A percentile compares a stretch with the other conserved stretches of the same genome.
Conservation (phyloP, 176 grass and related monocot genomes). For the Eragrostis curvula region DNA sequence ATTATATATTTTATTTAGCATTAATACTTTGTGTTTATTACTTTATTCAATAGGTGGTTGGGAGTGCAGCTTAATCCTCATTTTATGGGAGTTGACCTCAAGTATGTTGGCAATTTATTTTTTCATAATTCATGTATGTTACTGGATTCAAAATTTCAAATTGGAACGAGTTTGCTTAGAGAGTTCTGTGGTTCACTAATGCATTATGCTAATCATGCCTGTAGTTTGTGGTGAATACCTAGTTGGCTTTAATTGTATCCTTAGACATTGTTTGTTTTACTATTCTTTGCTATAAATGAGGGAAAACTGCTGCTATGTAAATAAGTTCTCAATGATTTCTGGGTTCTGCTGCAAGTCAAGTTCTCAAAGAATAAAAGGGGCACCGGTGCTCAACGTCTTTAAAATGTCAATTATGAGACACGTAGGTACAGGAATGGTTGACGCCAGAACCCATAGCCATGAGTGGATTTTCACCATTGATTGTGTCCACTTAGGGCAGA, state of each 20-base stretch:
- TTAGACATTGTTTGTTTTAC: conserved; percentile 19
- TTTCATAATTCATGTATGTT: not conserved
- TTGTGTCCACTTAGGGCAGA: not conserved
- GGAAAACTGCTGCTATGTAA: not conserved
- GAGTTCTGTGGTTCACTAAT: conserved; percentile 18
- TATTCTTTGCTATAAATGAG: conserved; percentile 3
- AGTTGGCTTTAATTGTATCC: not conserved
- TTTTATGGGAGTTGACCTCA: conserved; percentile 97
- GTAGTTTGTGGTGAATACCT: not conserved
- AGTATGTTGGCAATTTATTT: conserved; percentile 52
- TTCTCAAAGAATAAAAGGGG: not conserved
- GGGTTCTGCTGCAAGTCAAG: conserved; percentile 11
- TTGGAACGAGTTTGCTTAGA: not conserved
- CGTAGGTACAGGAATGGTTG: not conserved
- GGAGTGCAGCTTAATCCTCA: conserved; percentile 98
- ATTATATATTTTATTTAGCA: conserved; percentile 23
- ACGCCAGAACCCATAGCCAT: not conserved
- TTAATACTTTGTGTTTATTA: conserved; percentile 5
- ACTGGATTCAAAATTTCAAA: not conserved
- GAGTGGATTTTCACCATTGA: not conserved
- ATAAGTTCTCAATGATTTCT: not conserved
- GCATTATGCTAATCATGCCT: too few relatives aligned
- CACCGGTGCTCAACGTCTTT: not conserved
- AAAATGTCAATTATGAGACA: not conserved
- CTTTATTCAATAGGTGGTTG: conserved; percentile 83